Conservation (phyloP, 2,329 filamentous ascomycete species). For the Nothopassalora personata region DNA sequence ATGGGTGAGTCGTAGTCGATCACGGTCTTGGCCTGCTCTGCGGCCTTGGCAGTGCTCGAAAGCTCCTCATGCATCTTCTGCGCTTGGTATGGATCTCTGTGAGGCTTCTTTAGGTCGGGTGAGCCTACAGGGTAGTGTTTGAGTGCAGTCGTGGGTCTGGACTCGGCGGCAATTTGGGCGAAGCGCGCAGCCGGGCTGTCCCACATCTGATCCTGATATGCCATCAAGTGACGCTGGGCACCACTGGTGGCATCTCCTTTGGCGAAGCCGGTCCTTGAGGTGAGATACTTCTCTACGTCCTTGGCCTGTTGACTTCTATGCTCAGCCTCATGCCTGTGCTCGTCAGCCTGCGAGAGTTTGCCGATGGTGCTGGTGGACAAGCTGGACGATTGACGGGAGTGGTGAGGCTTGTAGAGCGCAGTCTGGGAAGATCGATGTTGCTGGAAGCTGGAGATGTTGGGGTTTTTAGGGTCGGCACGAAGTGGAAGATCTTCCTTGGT, state of each 20-base stretch:
- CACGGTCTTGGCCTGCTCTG: neutral
- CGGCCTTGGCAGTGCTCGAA: neutral
- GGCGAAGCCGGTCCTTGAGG: neutral
- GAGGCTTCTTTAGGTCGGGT: neutral
- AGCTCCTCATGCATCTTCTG: neutral
- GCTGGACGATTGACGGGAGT: neutral
- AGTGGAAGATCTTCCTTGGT: neutral
- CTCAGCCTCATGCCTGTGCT: neutral
- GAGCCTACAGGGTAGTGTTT: neutral
- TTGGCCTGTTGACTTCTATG: neutral
- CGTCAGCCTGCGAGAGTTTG: neutral
- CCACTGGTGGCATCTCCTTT: neutral
- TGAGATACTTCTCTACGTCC: neutral
- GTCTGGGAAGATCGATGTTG: neutral
- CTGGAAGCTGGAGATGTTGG: neutral
- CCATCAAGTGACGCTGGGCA: slow-evolving; percentile 1
- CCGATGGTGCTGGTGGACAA: neutral
- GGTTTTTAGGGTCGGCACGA: neutral
- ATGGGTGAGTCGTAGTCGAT: neutral
- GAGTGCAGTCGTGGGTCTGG: neutral
- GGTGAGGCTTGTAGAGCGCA: neutral
- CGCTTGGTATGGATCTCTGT: neutral
- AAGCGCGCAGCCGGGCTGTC: neutral
- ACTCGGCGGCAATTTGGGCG: neutral
- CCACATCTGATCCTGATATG: neutral